Conservation (phyloP, 352 stramenopile genomes). For the Pythium periplocum region DNA sequence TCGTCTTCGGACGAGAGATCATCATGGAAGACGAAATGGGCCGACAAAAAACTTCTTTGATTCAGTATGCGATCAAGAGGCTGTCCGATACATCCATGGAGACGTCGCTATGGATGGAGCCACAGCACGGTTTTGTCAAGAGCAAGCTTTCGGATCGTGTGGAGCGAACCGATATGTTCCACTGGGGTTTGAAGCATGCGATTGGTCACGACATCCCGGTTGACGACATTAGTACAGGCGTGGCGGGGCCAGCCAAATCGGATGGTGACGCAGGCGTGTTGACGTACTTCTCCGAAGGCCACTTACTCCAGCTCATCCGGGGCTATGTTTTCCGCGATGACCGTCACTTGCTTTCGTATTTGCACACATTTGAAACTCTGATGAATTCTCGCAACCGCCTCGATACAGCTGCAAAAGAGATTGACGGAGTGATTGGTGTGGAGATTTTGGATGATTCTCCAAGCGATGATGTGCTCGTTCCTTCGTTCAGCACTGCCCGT, state of each 20-base stretch:
- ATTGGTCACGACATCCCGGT: slow-evolving; percentile 63
- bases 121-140: slow-evolving; percentile 70
- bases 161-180: slow-evolving; percentile 52
- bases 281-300: slow-evolving; percentile 63
- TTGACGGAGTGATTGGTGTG: no score
- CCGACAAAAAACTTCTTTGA: slow-evolving; percentile 59
- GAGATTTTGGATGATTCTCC: background rate
- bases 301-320: slow-evolving; percentile 67
- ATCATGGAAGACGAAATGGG: slow-evolving; percentile 80
- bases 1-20: slow-evolving; percentile 81
- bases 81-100: slow-evolving; percentile 74
- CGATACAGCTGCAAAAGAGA: slow-evolving; percentile 26
- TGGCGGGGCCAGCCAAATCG: slow-evolving; percentile 3
- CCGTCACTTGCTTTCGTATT: slow-evolving; percentile 70
- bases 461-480: slow-evolving; percentile 39
- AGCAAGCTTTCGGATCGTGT: slow-evolving; percentile 34
- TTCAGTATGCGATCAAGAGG: slow-evolving; percentile 76
- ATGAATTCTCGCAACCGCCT: slow-evolving; percentile 50
- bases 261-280: slow-evolving; percentile 20
- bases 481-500: slow-evolving; percentile 81
- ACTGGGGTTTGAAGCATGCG: slow-evolving; percentile 61
- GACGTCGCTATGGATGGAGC: slow-evolving; percentile 89
- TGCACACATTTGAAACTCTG: slow-evolving; percentile 79
- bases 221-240: slow-evolving; percentile 20
- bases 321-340: slow-evolving; percentile 74